Conservation (phyloP, 2,329 filamentous ascomycete genomes). For the Aspergillus fischeri region DNA sequence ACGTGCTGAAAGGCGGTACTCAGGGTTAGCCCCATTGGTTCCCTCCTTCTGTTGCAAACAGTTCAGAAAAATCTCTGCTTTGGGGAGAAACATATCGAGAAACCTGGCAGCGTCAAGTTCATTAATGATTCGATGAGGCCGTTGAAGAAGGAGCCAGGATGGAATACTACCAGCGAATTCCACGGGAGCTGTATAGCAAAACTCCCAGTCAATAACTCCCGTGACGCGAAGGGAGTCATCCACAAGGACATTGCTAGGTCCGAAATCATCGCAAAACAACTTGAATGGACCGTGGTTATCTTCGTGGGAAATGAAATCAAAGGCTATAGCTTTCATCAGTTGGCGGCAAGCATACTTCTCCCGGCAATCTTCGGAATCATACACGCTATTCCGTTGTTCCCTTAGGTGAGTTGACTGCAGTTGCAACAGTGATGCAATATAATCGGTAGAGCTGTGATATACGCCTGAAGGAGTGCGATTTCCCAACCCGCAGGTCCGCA, state of each 20-base stretch:
- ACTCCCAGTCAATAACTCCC: constrained; percentile 29
- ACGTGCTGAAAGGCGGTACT: not conserved
- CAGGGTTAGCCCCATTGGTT: not conserved
- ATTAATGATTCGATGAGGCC: constrained; percentile 4
- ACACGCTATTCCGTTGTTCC: constrained; percentile 5
- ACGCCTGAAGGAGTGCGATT: not conserved
- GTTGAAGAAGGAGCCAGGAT: constrained; percentile 8
- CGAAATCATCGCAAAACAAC: constrained; percentile 25
- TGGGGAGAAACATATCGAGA: not conserved
- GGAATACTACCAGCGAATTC: constrained; percentile 15
- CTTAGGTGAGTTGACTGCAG: constrained; percentile 1
- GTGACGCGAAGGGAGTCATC: constrained; percentile 16
- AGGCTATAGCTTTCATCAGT: constrained; percentile 2
- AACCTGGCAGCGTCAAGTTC: not conserved
- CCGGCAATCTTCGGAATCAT: constrained; percentile 3
- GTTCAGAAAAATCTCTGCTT: not conserved
- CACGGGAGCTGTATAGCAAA: constrained; percentile 18
- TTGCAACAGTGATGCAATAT: constrained; percentile 2
- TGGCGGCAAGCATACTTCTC: constrained; percentile 7
- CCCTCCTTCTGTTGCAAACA: not conserved
- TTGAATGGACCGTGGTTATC: constrained; percentile 17
- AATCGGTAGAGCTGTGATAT: constrained; percentile 2
- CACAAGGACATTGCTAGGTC: constrained; percentile 24
- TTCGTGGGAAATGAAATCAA: not conserved
- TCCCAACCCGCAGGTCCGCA: constrained; percentile 2